These are phyloP conservation scores for Phlegmacium glaucopus DNA, from an alignment of 768 basidiomycete species.

Conservation along the genomic window DNA sequence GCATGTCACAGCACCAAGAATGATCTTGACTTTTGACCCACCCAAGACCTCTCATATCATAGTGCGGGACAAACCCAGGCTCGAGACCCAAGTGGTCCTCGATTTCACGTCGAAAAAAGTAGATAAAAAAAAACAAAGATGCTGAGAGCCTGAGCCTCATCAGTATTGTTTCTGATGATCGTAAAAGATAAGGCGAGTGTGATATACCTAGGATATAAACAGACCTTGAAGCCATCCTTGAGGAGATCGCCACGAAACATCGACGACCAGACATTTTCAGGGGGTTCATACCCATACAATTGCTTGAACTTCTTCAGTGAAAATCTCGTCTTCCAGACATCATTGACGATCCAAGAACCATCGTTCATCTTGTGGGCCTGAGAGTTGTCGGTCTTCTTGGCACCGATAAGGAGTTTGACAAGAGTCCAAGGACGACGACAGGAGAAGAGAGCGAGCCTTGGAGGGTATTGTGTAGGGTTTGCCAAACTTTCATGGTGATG, in stretches of 20 bases:
- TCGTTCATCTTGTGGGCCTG: constrained; percentile 96
- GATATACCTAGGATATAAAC: constrained; percentile 10
- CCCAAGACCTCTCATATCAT: constrained; percentile 99
- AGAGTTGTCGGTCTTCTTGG: constrained; percentile 86
- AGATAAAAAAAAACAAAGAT: constrained; percentile 93
- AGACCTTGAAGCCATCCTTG: constrained; percentile 93
- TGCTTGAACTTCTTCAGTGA: constrained; percentile 95
- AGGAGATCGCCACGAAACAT: constrained; percentile 94
- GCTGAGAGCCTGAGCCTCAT: constrained; percentile 97
- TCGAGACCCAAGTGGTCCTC: constrained; percentile 99
- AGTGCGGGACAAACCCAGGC: constrained; percentile 98
- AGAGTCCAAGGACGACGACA: constrained; percentile 95
- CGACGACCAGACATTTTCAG: constrained; percentile 98
- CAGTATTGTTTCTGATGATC: constrained; percentile 80
- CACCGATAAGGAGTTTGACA: constrained; percentile 95
- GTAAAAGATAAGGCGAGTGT: background rate
- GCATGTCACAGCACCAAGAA: constrained; percentile 98
- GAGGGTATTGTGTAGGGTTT: no score
- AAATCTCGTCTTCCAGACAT: constrained; percentile 96
- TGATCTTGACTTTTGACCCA: constrained; percentile 99
- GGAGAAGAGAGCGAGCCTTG: constrained; percentile 98
- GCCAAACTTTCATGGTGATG: no score
- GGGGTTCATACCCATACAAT: constrained; percentile 98
- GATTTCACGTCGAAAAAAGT: constrained; percentile 92
- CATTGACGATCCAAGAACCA: constrained; percentile 77